Evolutionary conservation across 768 basidiomycete genomes (phyloP).

Genomic region (Rossbeevera mucosa): DNA sequence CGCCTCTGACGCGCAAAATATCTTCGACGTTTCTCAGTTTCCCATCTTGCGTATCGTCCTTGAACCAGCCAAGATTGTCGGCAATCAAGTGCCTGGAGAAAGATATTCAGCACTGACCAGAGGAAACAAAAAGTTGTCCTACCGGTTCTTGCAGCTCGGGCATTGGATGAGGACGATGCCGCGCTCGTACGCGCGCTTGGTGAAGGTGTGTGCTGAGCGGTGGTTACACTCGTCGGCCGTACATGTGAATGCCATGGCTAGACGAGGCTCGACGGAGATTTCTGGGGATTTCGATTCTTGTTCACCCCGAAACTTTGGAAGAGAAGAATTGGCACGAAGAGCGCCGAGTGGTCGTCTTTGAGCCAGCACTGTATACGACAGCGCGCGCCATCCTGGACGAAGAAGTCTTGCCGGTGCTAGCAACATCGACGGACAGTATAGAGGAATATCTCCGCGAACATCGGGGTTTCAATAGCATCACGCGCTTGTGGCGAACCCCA

Average conservation of each 20-base stretch:
- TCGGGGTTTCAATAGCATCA: conserved; percentile 21
- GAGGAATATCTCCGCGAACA: conserved; percentile 20
- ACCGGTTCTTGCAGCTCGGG: conserved; percentile 87
- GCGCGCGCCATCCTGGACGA: conserved; percentile 41
- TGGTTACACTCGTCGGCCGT: conserved; percentile 67
- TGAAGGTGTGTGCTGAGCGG: conserved; percentile 86
- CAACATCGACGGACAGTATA: too few relatives aligned
- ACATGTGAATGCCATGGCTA: conserved; percentile 84
- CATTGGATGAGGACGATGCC: conserved; percentile 92
- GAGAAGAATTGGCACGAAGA: conserved; percentile 18
- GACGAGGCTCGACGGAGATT: conserved; percentile 49
- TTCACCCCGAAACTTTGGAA: conserved; percentile 1
- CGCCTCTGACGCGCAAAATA: conserved; percentile 71
- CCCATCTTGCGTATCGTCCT: conserved; percentile 71
- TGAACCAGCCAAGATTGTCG: conserved; percentile 91
- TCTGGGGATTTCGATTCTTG: background rate
- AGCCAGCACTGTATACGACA: conserved; percentile 29
- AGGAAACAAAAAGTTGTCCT: conserved; percentile 21
- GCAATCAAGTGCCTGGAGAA: conserved; percentile 71
- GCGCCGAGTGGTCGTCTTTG: conserved; percentile 36
- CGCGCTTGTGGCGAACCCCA: conserved; percentile 28
- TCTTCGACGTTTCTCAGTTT: conserved; percentile 79
- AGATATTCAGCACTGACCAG: background rate
- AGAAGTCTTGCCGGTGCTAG: conserved; percentile 16
- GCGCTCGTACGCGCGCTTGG: conserved; percentile 75